phyloP scores from a whole-genome alignment of 176 grass and related monocot genomes.

The Eremochloa ophiuroides region DNA sequence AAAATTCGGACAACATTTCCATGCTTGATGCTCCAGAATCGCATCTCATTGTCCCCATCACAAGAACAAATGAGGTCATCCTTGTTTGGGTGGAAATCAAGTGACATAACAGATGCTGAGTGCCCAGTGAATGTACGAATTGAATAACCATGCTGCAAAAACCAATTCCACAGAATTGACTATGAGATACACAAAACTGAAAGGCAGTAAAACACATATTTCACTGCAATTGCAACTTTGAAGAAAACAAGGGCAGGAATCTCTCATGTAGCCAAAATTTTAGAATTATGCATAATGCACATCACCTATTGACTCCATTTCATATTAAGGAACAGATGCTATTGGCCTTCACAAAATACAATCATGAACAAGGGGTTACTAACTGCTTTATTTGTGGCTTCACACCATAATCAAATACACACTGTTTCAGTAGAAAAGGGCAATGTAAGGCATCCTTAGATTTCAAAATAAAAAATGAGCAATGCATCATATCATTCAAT shows the following conservation, averaged over 20 bases:
- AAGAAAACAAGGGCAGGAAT: background rate
- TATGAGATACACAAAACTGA: background rate
- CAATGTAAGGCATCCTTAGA: background rate
- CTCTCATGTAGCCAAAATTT: background rate
- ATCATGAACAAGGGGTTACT: background rate
- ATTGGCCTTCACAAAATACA: background rate
- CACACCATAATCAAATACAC: background rate
- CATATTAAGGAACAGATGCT: background rate
- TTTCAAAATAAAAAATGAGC: constrained; percentile 7
- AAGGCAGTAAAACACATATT: background rate
- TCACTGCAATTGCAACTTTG: background rate
- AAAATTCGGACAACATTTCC: constrained; percentile 56
- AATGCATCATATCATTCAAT: background rate
- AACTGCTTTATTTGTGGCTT: background rate
- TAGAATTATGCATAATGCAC: no score
- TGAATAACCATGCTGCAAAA: constrained; percentile 63
- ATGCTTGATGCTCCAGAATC: constrained; percentile 82
- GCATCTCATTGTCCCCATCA: constrained; percentile 75
- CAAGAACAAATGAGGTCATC: constrained; percentile 93
- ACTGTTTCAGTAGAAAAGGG: background rate
- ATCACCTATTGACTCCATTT: constrained; percentile 6
- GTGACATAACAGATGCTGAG: constrained; percentile 76
- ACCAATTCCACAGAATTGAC: background rate
- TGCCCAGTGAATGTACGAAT: constrained; percentile 82
- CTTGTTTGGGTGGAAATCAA: constrained; percentile 95